Percentiles rank a stretch among this genome's conserved stretches.
These are phyloP conservation scores for Spirogloea muscicola DNA, from an alignment of 139 green algal species.

Conservation along the genomic window DNA sequence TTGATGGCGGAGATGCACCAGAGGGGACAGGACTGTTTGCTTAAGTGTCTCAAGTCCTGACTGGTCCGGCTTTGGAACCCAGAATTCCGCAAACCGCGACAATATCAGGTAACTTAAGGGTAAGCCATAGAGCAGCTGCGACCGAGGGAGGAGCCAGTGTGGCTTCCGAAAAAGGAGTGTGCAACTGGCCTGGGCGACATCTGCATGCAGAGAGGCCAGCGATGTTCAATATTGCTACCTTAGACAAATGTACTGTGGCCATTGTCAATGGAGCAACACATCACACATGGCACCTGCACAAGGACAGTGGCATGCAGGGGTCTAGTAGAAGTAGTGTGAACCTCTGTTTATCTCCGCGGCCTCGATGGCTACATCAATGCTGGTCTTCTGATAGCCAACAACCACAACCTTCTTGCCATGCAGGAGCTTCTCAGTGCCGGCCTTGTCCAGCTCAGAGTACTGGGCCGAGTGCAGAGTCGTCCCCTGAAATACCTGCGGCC, in stretches of 20 bases:
- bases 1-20: too few species aligned
- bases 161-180: slow-evolving; percentile 11
- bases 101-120: slow-evolving; percentile 1
- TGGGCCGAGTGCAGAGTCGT: slow-evolving; percentile 6
- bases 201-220: too few species aligned
- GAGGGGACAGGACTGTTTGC: slow-evolving; percentile 4
- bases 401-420: slow-evolving; percentile 4
- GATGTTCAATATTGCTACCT: too few species aligned
- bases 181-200: too few species aligned
- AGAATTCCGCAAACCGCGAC: slow-evolving; percentile 14
- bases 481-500: slow-evolving; percentile 1
- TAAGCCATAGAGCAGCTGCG: not conserved
- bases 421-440: not conserved
- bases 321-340: too few species aligned
- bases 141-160: slow-evolving; percentile 6
- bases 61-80: not conserved
- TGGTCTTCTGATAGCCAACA: slow-evolving; percentile 15
- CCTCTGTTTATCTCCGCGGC: not conserved
- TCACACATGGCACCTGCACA: too few species aligned
- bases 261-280: too few species aligned
- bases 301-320: too few species aligned
- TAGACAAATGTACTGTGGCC: too few species aligned
- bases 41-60: not conserved
- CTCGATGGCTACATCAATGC: slow-evolving; percentile 13
- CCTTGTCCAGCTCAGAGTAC: slow-evolving; percentile 3